These are phyloP conservation scores for Shiraia bambusicola DNA, from an alignment of 2,329 filamentous ascomycete genomes.

Conservation along the genomic window DNA sequence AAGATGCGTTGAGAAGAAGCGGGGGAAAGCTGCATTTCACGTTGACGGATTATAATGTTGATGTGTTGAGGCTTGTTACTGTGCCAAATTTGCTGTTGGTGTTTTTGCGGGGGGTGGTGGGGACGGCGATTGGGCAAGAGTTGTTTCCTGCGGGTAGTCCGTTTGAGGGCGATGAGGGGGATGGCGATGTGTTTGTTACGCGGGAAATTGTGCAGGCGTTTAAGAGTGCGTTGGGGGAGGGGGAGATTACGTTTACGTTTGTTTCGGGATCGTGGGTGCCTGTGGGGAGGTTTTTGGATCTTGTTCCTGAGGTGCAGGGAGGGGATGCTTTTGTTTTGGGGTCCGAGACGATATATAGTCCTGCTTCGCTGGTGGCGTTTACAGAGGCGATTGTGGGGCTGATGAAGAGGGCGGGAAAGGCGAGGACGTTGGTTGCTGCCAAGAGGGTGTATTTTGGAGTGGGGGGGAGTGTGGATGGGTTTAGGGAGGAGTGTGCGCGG, in stretches of 20 bases:
- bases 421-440: slow-evolving; percentile 68
- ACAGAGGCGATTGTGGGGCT: slow-evolving; percentile 65
- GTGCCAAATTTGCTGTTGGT: slow-evolving; percentile 74
- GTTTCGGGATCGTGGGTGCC: slow-evolving; percentile 75
- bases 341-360: slow-evolving; percentile 82
- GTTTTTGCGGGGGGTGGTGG: slow-evolving; percentile 48
- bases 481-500: slow-evolving; percentile 52
- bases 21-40: slow-evolving; percentile 61
- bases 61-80: slow-evolving; percentile 75
- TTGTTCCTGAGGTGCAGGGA: slow-evolving; percentile 53
- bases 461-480: slow-evolving; percentile 77
- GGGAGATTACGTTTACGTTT: slow-evolving; percentile 62
- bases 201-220: slow-evolving; percentile 62
- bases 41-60: slow-evolving; percentile 77
- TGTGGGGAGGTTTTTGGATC: slow-evolving; percentile 55
- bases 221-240: slow-evolving; percentile 52
- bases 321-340: slow-evolving; percentile 60
- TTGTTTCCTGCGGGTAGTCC: slow-evolving; percentile 26
- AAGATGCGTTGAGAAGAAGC: slow-evolving; percentile 56
- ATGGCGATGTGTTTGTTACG: slow-evolving; percentile 65
- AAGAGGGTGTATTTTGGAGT: slow-evolving; percentile 85
- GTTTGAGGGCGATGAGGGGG: slow-evolving; percentile 10
- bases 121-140: slow-evolving; percentile 12
- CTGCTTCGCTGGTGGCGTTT: slow-evolving; percentile 68
- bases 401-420: slow-evolving; percentile 54